A percentile compares a stretch with the other conserved stretches of the same genome.
These are phyloP conservation scores for Pseudozyma hubeiensis DNA, from an alignment of 1,284 basidiomycete genomes.

Conservation along the genomic window DNA sequence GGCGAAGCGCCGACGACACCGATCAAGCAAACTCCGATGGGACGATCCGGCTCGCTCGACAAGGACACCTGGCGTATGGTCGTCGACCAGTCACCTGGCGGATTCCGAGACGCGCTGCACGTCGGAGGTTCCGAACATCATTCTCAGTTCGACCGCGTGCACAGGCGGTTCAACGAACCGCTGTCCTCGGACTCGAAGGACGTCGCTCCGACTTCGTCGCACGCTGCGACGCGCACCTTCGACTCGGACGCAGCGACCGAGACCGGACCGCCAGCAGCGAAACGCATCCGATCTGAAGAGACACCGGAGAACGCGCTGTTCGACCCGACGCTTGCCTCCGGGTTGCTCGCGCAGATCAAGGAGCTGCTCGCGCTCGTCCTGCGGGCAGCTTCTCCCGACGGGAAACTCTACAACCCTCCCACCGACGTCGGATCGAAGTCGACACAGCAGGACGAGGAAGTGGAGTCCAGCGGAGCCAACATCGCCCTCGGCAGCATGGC, in stretches of 20 bases:
- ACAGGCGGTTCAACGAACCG: slow-evolving; percentile 36
- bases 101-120: slow-evolving; percentile 57
- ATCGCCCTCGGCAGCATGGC: slow-evolving; percentile 37
- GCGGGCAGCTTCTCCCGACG: slow-evolving; percentile 13
- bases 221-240: slow-evolving; percentile 13
- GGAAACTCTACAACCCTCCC: slow-evolving; percentile 18
- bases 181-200: neutral
- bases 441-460: neutral
- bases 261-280: slow-evolving; percentile 22
- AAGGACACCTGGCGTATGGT: slow-evolving; percentile 35
- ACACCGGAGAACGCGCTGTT: slow-evolving; percentile 24
- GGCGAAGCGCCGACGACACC: slow-evolving; percentile 17
- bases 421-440: neutral
- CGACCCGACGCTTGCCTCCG: slow-evolving; percentile 23
- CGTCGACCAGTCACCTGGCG: slow-evolving; percentile 55
- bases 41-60: slow-evolving; percentile 11
- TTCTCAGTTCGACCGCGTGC: slow-evolving; percentile 50
- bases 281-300: slow-evolving; percentile 5
- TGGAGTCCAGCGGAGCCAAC: slow-evolving; percentile 9
- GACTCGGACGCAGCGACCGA: slow-evolving; percentile 6
- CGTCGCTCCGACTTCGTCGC: slow-evolving; percentile 9
- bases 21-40: slow-evolving; percentile 7
- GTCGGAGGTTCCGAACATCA: slow-evolving; percentile 59
- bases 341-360: slow-evolving; percentile 29
- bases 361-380: slow-evolving; percentile 20